Evolutionary conservation across 495 filamentous ascomycete species (phyloP), one percentile per base, ranked within the genome.

Genomic region (Aspergillus avenaceus): DNA sequence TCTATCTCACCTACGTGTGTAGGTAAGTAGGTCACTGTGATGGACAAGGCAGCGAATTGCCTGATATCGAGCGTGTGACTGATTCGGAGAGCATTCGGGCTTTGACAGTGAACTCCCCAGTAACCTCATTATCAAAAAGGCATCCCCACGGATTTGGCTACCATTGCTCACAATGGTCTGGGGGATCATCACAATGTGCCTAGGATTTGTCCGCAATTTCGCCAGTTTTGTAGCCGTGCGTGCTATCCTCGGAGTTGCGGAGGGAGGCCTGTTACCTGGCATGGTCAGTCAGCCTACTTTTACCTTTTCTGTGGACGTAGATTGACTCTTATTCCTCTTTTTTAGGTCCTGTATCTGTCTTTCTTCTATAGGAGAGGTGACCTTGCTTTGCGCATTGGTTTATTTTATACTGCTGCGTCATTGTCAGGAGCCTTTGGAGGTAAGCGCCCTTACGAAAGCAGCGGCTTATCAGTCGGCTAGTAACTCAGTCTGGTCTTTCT

Each of bases 401-500:
- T 85, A 45, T 91, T 91, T 63, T 90, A 87, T 71, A 82, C 80
- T n/a, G 78, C 84, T 3, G 85, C 84, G 1, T 83, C 78, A 16
- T 57, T 88, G 28, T 84, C 85, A 3, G 85, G 85, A 23, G 86
- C 84, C 1, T 89, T 91, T 60, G 82, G 81, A 24, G 83, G 85
- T 57, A 71, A 54, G 47, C 26, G 37, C 45, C n/a, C 7, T 25
- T 14, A 21, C 19, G 32, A 37, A 21, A 16, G 3, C n/a, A n/a
- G n/a, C n/a, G n/a, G n/a, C n/a, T n/a, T n/a, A n/a, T n/a, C n/a
- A n/a, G n/a, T n/a, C n/a, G n/a, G n/a, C n/a, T n/a, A n/a, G n/a
- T n/a, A n/a, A n/a, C n/a, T n/a, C n/a, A n/a, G n/a, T n/a, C n/a
- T n/a, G n/a, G n/a, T n/a, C n/a, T n/a, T n/a, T n/a, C n/a, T n/a